A percentile compares a stretch with the other conserved stretches of the same genome.
These are phyloP conservation scores for Pseudoscleropodium purum DNA, from an alignment of 225 moss, liverwort and hornwort species.

Conservation along the genomic window DNA sequence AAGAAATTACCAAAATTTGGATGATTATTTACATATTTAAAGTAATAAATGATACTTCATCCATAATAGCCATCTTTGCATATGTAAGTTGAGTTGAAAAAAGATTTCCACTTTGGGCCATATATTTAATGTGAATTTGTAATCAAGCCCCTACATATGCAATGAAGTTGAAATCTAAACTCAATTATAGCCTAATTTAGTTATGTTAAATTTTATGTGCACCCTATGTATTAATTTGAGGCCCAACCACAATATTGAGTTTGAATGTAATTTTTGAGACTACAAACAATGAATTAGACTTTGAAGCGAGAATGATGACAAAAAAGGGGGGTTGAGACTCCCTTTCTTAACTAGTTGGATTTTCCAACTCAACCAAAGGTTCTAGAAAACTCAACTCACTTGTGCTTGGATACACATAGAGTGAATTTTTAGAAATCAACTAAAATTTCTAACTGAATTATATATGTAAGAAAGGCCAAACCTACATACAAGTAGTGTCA, in stretches of 20 bases:
- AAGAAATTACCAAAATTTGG: background rate
- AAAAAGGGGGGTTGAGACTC: rapidly evolving
- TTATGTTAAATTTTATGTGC: rapidly evolving
- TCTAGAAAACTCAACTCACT: background rate
- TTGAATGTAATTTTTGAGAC: background rate
- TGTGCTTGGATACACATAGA: rapidly evolving
- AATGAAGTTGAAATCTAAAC: background rate
- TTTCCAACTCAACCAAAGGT: background rate
- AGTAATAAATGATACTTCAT: background rate
- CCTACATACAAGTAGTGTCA: background rate
- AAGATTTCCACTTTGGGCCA: rapidly evolving
- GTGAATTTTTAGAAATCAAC: background rate
- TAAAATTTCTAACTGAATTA: background rate
- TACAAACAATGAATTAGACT: rapidly evolving
- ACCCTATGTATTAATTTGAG: background rate
- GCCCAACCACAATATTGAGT: background rate
- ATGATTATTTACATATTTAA: background rate
- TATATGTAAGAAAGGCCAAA: rapidly evolving
- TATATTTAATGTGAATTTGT: background rate
- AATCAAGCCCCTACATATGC: background rate
- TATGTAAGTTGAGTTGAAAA: background rate
- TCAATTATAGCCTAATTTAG: background rate
- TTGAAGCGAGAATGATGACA: background rate
- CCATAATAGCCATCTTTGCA: rapidly evolving
- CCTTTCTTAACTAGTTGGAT: rapidly evolving